Evolutionary conservation across 2,329 filamentous ascomycete species (phyloP).

Genomic region (Claviceps fusiformis): DNA sequence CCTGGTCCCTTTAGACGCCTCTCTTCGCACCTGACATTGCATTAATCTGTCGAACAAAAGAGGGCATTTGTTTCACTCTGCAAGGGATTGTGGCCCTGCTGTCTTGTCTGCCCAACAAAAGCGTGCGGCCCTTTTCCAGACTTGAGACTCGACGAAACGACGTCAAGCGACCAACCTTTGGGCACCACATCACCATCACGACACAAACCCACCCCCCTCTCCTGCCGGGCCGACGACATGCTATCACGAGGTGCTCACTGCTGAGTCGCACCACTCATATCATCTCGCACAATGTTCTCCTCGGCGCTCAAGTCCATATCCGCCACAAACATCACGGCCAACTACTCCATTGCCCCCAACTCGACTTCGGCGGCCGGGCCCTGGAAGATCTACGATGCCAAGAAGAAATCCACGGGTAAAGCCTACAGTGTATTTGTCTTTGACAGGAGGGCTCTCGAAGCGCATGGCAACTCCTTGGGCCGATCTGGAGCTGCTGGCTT

Average conservation of each 20-base stretch:
- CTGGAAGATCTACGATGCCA: conserved; percentile 96
- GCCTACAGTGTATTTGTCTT: conserved; percentile 87
- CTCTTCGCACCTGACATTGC: neutral
- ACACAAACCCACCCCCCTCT: no score
- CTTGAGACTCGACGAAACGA: no score
- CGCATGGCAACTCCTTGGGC: conserved; percentile 27
- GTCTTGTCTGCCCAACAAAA: neutral
- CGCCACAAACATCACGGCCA: conserved; percentile 77
- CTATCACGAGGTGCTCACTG: conserved; percentile 9
- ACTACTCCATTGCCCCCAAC: conserved; percentile 70
- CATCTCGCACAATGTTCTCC: conserved; percentile 58
- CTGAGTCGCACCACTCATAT: conserved; percentile 7
- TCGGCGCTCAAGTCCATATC: conserved; percentile 87
- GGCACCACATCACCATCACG: neutral
- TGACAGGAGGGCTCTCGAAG: conserved; percentile 74
- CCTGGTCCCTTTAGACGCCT: neutral
- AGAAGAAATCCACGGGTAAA: conserved; percentile 89
- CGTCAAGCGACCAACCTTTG: neutral
- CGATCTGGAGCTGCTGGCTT: conserved; percentile 44
- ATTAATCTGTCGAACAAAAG: neutral
- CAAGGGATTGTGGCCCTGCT: neutral
- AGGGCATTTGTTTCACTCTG: neutral
- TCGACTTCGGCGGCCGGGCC: conserved; percentile 73
- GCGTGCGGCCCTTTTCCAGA: no score
- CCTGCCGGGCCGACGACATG: conserved; percentile 12